These are phyloP conservation scores for Colletotrichum somersetense DNA, from an alignment of 2,329 filamentous ascomycete genomes.

Conservation along the genomic window DNA sequence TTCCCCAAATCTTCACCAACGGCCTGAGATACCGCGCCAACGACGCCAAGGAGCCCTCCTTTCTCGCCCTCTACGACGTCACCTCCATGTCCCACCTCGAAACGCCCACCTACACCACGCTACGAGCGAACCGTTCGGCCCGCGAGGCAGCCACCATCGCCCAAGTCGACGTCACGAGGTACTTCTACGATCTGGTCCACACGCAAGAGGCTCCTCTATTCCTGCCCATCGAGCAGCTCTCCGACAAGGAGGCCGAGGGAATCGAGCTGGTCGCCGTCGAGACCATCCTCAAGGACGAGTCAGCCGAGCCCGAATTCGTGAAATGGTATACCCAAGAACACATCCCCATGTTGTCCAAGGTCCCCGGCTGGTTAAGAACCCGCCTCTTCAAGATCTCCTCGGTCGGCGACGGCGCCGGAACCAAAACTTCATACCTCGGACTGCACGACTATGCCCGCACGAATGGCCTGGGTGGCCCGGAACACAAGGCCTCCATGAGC, in stretches of 20 bases:
- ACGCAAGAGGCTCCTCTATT: slow-evolving; percentile 69
- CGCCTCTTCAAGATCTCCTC: slow-evolving; percentile 76
- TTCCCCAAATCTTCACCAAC: slow-evolving; percentile 79
- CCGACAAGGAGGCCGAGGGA: slow-evolving; percentile 69
- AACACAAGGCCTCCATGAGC: slow-evolving; percentile 71
- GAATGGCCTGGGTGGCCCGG: slow-evolving; percentile 75
- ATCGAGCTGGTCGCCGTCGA: slow-evolving; percentile 73
- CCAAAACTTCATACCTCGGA: slow-evolving; percentile 66
- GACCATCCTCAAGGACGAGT: slow-evolving; percentile 65
- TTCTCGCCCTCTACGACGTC: slow-evolving; percentile 86
- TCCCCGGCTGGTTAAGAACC: slow-evolving; percentile 84
- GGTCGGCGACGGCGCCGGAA: slow-evolving; percentile 64
- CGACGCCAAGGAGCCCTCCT: slow-evolving; percentile 74
- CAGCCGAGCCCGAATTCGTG: slow-evolving; percentile 65
- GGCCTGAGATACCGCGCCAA: slow-evolving; percentile 83
- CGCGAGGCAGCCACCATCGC: slow-evolving; percentile 67
- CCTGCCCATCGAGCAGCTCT: slow-evolving; percentile 68
- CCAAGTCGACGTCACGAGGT: slow-evolving; percentile 74
- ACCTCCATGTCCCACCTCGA: slow-evolving; percentile 78
- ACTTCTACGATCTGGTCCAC: slow-evolving; percentile 76
- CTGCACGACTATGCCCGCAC: slow-evolving; percentile 79
- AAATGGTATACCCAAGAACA: slow-evolving; percentile 85
- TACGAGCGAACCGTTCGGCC: slow-evolving; percentile 69
- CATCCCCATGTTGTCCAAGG: slow-evolving; percentile 75
- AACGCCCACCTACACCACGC: slow-evolving; percentile 75